Evolutionary conservation across 495 filamentous ascomycete species (phyloP).

Genomic region (Umbilicaria muhlenbergii): DNA sequence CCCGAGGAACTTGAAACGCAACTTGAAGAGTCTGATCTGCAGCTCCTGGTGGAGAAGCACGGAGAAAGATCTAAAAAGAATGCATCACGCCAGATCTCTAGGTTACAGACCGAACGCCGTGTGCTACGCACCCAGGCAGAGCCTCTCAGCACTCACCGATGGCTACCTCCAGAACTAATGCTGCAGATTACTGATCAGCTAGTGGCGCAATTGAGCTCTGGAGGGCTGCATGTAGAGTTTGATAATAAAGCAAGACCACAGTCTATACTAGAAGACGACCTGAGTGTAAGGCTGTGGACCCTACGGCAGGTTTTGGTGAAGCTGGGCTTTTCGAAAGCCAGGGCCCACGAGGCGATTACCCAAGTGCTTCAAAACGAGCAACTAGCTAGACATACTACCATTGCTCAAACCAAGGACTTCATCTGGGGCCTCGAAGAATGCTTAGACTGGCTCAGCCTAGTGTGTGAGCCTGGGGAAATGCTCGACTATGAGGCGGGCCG

Average conservation of each 20-base stretch:
- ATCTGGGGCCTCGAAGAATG: constrained; percentile 76
- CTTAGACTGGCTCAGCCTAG: constrained; percentile 72
- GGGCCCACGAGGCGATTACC: constrained; percentile 47
- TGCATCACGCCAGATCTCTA: constrained; percentile 48
- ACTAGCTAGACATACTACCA: constrained; percentile 33
- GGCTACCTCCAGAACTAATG: constrained; percentile 68
- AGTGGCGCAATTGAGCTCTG: constrained; percentile 8
- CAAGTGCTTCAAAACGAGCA: constrained; percentile 36
- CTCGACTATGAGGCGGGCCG: constrained; percentile 41
- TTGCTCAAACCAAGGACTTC: constrained; percentile 38
- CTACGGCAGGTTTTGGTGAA: constrained; percentile 51
- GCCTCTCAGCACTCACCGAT: constrained; percentile 51
- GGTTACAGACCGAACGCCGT: constrained; percentile 64
- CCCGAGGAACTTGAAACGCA: constrained; percentile 76
- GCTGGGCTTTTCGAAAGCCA: constrained; percentile 48
- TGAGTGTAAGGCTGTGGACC: constrained; percentile 65
- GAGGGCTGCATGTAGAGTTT: constrained; percentile 3
- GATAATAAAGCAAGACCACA: constrained; percentile 6
- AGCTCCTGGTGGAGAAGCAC: constrained; percentile 68
- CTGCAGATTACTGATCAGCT: constrained; percentile 50
- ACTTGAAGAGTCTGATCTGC: constrained; percentile 67
- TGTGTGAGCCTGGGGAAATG: constrained; percentile 50
- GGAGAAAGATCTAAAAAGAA: constrained; percentile 52
- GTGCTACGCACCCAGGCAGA: constrained; percentile 60
- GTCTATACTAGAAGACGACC: constrained; percentile 46